phyloP scores from a whole-genome alignment of 2,329 filamentous ascomycete species.

The Cladophialophora carrionii region DNA sequence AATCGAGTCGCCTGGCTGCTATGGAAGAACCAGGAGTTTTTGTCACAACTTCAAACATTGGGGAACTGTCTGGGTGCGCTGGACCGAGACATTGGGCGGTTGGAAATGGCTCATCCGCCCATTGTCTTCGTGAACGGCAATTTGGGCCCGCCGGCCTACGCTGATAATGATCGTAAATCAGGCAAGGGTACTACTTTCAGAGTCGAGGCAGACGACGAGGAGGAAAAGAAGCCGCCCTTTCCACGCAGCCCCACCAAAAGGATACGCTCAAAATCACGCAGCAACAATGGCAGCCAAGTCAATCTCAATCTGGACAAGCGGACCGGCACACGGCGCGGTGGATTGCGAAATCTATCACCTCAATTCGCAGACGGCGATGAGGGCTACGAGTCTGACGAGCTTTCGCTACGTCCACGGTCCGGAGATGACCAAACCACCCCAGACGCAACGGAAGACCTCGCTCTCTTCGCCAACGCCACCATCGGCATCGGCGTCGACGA shows the following conservation, averaged over 20 bases:
- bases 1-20: conserved; percentile 15
- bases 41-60: conserved; percentile 12
- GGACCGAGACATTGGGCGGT: conserved; percentile 10
- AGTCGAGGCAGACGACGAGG: neutral
- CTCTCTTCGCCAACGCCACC: neutral
- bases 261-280: conserved; percentile 1
- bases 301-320: neutral
- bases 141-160: neutral
- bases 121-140: neutral
- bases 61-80: conserved; percentile 7
- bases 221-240: neutral
- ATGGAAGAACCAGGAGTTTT: conserved; percentile 17
- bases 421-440: neutral
- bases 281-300: conserved; percentile 7
- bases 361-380: neutral
- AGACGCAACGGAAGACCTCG: neutral
- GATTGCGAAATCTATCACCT: neutral
- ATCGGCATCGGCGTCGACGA: neutral
- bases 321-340: no score
- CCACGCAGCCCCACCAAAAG: conserved; percentile 9
- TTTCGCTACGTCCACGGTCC: no score
- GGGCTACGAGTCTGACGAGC: neutral
- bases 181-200: neutral
- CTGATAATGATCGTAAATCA: neutral
- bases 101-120: conserved; percentile 11